Conservation (phyloP, 208 protist species). For the Naegleria lovaniensis region DNA sequence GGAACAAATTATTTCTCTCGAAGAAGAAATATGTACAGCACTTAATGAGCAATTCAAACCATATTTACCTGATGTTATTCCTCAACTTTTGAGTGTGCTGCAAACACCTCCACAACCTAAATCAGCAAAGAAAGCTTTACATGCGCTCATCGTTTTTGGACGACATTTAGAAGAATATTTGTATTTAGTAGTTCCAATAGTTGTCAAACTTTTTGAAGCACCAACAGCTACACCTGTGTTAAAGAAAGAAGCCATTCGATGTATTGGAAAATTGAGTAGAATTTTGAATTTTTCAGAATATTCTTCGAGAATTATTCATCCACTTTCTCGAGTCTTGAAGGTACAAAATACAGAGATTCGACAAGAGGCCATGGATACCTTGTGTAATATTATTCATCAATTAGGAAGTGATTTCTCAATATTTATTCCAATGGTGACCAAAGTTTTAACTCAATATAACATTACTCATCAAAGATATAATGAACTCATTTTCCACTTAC, state of each 20-base stretch:
- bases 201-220: conserved; percentile 50
- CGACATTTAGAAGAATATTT: conserved; percentile 75
- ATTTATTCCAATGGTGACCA: conserved; percentile 68
- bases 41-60: conserved; percentile 77
- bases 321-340: conserved; percentile 53
- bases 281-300: conserved; percentile 57
- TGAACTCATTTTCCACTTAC: conserved; percentile 8
- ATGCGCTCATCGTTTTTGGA: conserved; percentile 62
- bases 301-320: conserved; percentile 64
- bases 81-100: conserved; percentile 56
- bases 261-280: conserved; percentile 47
- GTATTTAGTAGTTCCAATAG: conserved; percentile 71
- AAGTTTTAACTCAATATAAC: conserved; percentile 28
- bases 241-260: conserved; percentile 44
- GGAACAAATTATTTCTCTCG: conserved; percentile 41
- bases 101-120: neutral
- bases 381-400: conserved; percentile 62
- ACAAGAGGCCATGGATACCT: conserved; percentile 44
- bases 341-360: conserved; percentile 35
- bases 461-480: conserved; percentile 23
- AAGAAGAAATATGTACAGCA: conserved; percentile 69
- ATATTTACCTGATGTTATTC: conserved; percentile 68
- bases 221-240: conserved; percentile 31
- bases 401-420: conserved; percentile 65
- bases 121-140: conserved; percentile 47